Evolutionary conservation across 2,329 filamentous ascomycete genomes (phyloP).

Genomic region (Tolypocladium endophyticum): DNA sequence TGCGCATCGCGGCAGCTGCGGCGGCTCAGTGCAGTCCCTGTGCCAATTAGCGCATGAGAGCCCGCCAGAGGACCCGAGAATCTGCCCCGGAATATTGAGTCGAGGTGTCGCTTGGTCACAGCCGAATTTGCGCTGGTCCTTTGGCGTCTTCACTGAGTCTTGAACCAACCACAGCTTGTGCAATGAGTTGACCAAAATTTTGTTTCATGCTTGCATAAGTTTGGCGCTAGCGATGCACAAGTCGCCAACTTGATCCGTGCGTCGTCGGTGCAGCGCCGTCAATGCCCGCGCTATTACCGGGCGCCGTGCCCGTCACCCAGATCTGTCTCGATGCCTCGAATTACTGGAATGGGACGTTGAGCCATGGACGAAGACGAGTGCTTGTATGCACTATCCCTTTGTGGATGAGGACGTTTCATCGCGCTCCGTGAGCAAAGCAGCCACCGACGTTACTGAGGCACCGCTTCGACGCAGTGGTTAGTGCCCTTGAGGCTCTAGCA

Average conservation of each 20-base stretch:
- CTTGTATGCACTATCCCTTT: no score
- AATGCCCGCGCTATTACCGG: not conserved
- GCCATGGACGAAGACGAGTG: no score
- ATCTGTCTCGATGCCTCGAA: not conserved
- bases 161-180: slow-evolving; percentile 1
- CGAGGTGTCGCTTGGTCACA: not conserved
- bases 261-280: not conserved
- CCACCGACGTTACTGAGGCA: no score
- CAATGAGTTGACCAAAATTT: slow-evolving; percentile 6
- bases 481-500: no score
- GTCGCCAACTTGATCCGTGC: not conserved
- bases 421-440: no score
- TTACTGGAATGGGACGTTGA: no score
- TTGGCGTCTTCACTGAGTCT: not conserved
- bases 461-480: no score
- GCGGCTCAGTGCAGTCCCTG: not conserved
- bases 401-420: no score
- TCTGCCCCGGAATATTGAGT: not conserved
- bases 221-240: slow-evolving; percentile 8
- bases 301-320: no score
- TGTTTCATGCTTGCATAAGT: slow-evolving; percentile 4
- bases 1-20: slow-evolving; percentile 55
- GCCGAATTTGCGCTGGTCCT: not conserved
- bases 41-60: slow-evolving; percentile 1
- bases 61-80: not conserved